Percentiles rank a stretch among this genome's conserved stretches.
Evolutionary conservation across 805 yeast genomes (phyloP).

Genomic region (Starmerella bacillaris): DNA sequence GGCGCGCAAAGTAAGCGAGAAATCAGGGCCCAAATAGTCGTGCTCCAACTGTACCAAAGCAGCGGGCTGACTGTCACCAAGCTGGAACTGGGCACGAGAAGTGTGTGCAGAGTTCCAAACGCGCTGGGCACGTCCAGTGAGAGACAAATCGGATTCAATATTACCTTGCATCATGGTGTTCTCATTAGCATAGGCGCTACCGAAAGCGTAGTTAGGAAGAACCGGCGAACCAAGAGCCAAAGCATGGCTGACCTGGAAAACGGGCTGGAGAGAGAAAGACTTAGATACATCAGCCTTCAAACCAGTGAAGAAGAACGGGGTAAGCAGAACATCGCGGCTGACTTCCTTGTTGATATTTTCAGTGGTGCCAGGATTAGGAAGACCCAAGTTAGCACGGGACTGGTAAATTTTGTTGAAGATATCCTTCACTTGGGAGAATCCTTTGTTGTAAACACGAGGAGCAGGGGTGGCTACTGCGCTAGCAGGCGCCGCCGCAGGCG

Average conservation of each 20-base stretch:
- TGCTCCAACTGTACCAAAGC: conserved; percentile 92
- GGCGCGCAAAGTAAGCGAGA: conserved; percentile 72
- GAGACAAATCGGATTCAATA: conserved; percentile 66
- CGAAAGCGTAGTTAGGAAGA: conserved; percentile 78
- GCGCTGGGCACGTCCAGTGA: conserved; percentile 78
- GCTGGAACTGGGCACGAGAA: conserved; percentile 73
- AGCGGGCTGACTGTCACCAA: conserved; percentile 65
- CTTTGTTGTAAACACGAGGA: too few relatives aligned
- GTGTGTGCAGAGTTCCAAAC: conserved; percentile 68
- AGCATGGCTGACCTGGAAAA: conserved; percentile 87
- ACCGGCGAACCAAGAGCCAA: conserved; percentile 72
- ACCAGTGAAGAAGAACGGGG: conserved; percentile 83
- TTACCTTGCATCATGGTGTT: conserved; percentile 77
- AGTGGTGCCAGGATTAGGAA: conserved; percentile 83
- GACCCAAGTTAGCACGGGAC: conserved; percentile 65
- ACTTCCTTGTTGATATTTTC: conserved; percentile 90
- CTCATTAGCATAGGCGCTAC: conserved; percentile 78
- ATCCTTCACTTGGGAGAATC: too few relatives aligned
- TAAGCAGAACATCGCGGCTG: conserved; percentile 76
- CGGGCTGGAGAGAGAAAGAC: conserved; percentile 72
- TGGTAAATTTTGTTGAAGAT: not conserved
- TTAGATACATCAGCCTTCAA: conserved; percentile 90
- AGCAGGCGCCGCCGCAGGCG: too few relatives aligned
- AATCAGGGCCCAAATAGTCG: conserved; percentile 81
- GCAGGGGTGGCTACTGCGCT: too few relatives aligned